Base-by-base conservation (phyloP, 345 rosid genomes). In the Hibiscus tridactylites region DNA sequence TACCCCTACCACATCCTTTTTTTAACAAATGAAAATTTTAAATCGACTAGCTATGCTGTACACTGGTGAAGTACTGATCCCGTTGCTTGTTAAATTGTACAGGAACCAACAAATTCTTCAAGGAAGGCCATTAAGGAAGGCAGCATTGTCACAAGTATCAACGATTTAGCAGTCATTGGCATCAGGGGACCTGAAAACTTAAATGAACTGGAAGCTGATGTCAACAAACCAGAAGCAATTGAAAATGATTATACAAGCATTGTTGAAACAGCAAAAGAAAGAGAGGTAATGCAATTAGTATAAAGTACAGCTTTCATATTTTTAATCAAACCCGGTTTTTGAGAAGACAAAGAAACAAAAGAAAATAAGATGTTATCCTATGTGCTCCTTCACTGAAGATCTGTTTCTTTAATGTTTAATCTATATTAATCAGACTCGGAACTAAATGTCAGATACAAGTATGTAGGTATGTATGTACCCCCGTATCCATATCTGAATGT, bases 231-330 rank as follows among this genome's bases (percentile, higher is more conserved):
- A 21, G 74, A 57, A 70, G 60, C 58, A 67, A 57, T 37, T 37
- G 76, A 58, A 31, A 50, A 49, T 3, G 60, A 24, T 52, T n/a
- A 62, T 57, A 4, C 60, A 74, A 56, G 50, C 10, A 58, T 21
- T 33, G 29, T 52, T 64, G 73, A 47, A 59, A 50, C 72, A 53
- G 59, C 52, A 47, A 53, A 12, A 12, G 53, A 71, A 68, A 78
- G 29, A 75, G 61, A 75, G 85, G 85, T 83, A 76, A 78, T 70
- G 66, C 68, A 53, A 49, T 29, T 24, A 24, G 35, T 33, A 24
- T 33, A 11, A 65, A 44, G 37, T 49, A 49, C 50, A 67, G 2
- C 39, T 21, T 15, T 26, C 70, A 24, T 65, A 42, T 21, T 65
- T 39, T 64, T 64, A 35, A 62, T n/a, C 17, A n/a, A 33, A 12